Conservation (phyloP, 2,329 filamentous ascomycete genomes). For the Corniculantispora saksenae region DNA sequence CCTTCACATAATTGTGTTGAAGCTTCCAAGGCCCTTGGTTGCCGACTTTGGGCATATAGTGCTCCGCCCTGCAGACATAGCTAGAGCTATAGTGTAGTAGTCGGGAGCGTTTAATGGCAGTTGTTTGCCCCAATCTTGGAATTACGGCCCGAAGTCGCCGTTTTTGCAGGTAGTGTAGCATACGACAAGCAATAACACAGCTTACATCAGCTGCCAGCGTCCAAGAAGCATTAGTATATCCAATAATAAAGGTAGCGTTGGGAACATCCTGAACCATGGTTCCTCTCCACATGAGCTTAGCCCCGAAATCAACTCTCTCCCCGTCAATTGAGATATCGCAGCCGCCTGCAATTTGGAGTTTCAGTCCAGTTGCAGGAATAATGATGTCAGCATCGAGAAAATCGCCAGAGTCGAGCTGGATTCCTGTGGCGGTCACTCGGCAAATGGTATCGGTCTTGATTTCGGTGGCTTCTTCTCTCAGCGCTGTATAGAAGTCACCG, state of each 20-base stretch:
- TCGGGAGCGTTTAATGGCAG: no score
- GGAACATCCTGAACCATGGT: not conserved
- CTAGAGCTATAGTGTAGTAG: no score
- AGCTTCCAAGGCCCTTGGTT: no score
- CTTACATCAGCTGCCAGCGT: not conserved
- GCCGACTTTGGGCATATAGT: no score
- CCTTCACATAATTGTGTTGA: no score
- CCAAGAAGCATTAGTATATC: not conserved
- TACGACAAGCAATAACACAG: not conserved
- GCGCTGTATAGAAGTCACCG: constrained; percentile 46
- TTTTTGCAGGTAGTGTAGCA: no score
- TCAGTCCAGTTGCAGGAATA: constrained; percentile 64
- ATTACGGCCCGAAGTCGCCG: no score
- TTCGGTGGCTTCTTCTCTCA: constrained; percentile 39
- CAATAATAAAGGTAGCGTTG: not conserved
- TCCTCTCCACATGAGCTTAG: not conserved
- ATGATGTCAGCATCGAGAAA: constrained; percentile 60
- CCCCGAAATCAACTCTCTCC: not conserved
- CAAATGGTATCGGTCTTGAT: constrained; percentile 50
- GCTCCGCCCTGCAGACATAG: no score
- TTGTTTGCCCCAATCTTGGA: no score
- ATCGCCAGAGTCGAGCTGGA: constrained; percentile 46
- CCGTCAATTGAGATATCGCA: constrained; percentile 42
- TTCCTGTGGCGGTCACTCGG: constrained; percentile 42
- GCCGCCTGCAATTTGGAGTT: constrained; percentile 54